phyloP scores from a whole-genome alignment of 208 protist species.

The Strigomonas culicis region DNA sequence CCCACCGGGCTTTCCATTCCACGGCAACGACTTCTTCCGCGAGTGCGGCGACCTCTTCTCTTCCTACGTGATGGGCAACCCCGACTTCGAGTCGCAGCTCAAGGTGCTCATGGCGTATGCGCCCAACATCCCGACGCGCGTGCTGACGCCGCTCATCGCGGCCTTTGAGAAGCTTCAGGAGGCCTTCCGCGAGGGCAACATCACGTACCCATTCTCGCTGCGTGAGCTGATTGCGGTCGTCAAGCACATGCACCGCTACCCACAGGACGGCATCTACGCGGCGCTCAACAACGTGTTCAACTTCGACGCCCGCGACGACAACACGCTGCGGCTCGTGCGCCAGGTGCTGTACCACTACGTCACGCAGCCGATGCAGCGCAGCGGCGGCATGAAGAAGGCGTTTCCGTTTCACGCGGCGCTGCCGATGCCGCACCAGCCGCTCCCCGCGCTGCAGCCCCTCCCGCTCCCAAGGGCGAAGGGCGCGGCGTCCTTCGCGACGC shows the following conservation, averaged over 20 bases:
- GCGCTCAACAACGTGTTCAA: slow-evolving; percentile 86
- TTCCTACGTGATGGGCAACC: slow-evolving; percentile 91
- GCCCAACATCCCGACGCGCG: slow-evolving; percentile 45
- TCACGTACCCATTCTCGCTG: slow-evolving; percentile 90
- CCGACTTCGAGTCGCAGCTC: slow-evolving; percentile 81
- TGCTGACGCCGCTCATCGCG: slow-evolving; percentile 55
- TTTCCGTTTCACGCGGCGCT: slow-evolving; percentile 39
- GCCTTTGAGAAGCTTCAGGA: slow-evolving; percentile 77
- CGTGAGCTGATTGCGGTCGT: slow-evolving; percentile 94
- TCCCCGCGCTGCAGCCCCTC: slow-evolving; percentile 20
- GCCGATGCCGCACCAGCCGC: slow-evolving; percentile 24
- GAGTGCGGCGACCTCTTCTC: slow-evolving; percentile 91
- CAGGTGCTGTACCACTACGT: slow-evolving; percentile 52
- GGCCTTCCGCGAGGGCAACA: slow-evolving; percentile 78
- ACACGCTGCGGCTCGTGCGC: slow-evolving; percentile 66
- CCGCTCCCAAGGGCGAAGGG: slow-evolving; percentile 15
- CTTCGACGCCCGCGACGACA: slow-evolving; percentile 77
- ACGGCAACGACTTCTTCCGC: slow-evolving; percentile 94
- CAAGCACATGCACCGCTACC: slow-evolving; percentile 87
- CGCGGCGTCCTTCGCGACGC: not conserved
- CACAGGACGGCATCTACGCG: slow-evolving; percentile 79
- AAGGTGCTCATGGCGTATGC: slow-evolving; percentile 65
- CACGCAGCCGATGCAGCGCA: slow-evolving; percentile 25
- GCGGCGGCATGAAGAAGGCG: slow-evolving; percentile 39
- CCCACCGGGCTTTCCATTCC: slow-evolving; percentile 92